A percentile compares a stretch with the other conserved stretches of the same genome.
phyloP scores from a whole-genome alignment of 2,329 filamentous ascomycete genomes.

The Aspergillus udagawae region DNA sequence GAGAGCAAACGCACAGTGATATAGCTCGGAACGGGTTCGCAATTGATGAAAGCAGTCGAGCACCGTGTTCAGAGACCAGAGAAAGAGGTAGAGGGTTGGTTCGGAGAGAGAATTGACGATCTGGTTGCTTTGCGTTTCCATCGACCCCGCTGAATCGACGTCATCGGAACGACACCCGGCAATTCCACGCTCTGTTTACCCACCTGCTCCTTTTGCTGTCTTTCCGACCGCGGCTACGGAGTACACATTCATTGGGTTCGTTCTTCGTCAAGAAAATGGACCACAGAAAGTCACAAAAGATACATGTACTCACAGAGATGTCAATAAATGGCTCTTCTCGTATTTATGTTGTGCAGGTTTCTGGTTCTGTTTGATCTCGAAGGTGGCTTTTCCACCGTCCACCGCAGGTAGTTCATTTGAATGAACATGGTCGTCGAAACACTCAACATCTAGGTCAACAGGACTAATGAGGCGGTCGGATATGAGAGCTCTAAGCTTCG shows the following conservation, averaged over 20 bases:
- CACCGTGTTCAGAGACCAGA: not conserved
- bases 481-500: no score
- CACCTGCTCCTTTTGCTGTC: not conserved
- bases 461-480: no score
- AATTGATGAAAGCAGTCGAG: not conserved
- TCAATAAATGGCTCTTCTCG: no score
- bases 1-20: not conserved
- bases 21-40: not conserved
- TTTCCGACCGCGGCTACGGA: not conserved
- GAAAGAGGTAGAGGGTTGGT: not conserved
- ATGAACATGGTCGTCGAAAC: no score
- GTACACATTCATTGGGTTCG: not conserved
- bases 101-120: not conserved
- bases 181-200: not conserved
- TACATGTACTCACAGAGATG: no score
- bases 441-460: no score
- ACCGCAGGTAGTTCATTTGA: no score
- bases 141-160: constrained; percentile 17
- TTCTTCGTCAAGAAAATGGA: no score
- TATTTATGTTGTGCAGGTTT: no score
- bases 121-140: not conserved
- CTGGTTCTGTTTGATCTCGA: no score
- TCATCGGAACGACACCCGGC: constrained; percentile 17
- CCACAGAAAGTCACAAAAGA: no score
- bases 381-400: no score